Percentiles rank a stretch among this genome's conserved stretches.
phyloP scores from a whole-genome alignment of 208 protist species.

The Phytomonas francai region DNA sequence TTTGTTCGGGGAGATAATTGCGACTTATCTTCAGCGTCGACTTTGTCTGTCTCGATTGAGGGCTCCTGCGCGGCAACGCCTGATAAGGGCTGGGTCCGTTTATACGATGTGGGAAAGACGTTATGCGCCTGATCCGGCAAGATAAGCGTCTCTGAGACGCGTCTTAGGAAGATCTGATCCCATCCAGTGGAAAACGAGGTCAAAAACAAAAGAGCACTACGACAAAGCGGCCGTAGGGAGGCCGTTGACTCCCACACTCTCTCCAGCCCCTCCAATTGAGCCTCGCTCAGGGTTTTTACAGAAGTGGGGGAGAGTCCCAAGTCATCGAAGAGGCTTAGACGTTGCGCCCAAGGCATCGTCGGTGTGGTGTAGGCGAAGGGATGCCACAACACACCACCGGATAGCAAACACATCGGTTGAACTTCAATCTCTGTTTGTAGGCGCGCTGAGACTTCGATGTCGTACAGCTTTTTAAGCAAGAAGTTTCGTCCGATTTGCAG shows the following conservation, averaged over 20 bases:
- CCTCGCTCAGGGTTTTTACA: not conserved
- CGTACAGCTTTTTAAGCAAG: slow-evolving; percentile 47
- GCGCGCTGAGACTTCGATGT: slow-evolving; percentile 14
- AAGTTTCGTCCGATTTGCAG: slow-evolving; percentile 48
- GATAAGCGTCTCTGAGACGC: slow-evolving; percentile 46
- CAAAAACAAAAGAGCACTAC: slow-evolving; percentile 41
- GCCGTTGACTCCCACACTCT: not conserved
- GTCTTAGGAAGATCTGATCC: slow-evolving; percentile 49
- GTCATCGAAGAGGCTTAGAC: slow-evolving; percentile 7
- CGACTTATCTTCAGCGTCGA: not conserved
- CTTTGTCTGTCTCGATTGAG: not conserved
- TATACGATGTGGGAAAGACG: slow-evolving; percentile 32
- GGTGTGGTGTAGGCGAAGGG: slow-evolving; percentile 47
- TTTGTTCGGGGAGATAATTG: slow-evolving; percentile 1
- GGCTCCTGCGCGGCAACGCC: not conserved
- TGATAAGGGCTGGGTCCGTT: not conserved
- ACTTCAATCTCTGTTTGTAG: slow-evolving; percentile 37
- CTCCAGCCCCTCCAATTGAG: not conserved
- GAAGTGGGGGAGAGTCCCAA: slow-evolving; percentile 22
- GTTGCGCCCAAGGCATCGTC: slow-evolving; percentile 27
- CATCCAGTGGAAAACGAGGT: slow-evolving; percentile 30
- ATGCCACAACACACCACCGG: slow-evolving; percentile 38
- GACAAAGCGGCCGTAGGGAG: slow-evolving; percentile 23
- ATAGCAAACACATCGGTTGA: slow-evolving; percentile 34
- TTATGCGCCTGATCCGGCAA: slow-evolving; percentile 47